Conservation (phyloP, 2,329 filamentous ascomycete genomes). For the Colletotrichum aenigma region DNA sequence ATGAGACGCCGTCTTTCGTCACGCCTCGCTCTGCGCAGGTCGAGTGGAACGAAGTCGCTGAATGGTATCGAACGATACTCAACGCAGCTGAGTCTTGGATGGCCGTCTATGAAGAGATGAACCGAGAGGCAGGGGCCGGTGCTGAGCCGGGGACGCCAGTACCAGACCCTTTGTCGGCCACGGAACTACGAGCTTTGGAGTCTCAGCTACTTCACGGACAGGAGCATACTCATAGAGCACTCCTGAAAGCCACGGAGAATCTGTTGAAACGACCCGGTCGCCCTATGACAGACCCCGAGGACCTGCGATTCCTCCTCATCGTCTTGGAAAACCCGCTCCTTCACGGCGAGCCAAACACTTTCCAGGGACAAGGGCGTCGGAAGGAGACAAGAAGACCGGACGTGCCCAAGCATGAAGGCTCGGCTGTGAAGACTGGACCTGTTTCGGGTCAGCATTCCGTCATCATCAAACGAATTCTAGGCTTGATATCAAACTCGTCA, state of each 20-base stretch:
- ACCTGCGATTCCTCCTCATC: constrained; percentile 80
- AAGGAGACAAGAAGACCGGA: background rate
- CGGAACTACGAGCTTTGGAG: constrained; percentile 50
- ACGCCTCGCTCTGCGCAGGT: constrained; percentile 69
- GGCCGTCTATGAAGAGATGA: constrained; percentile 59
- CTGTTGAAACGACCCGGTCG: constrained; percentile 80
- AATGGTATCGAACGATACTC: constrained; percentile 76
- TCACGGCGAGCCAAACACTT: constrained; percentile 47
- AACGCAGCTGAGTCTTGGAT: constrained; percentile 73
- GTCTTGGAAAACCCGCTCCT: constrained; percentile 81
- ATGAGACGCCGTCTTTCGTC: constrained; percentile 45
- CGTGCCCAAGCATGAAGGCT: background rate
- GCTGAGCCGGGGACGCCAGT: background rate
- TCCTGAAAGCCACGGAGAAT: constrained; percentile 80
- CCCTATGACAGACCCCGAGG: constrained; percentile 68
- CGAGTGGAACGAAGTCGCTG: constrained; percentile 72
- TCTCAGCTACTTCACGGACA: constrained; percentile 60
- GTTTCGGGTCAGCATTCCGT: constrained; percentile 75
- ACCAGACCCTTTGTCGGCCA: constrained; percentile 29
- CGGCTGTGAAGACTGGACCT: constrained; percentile 40
- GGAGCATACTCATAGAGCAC: constrained; percentile 68
- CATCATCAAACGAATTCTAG: constrained; percentile 84
- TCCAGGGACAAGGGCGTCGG: constrained; percentile 33
- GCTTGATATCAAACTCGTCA: constrained; percentile 77
- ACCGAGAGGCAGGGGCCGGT: constrained; percentile 31